phyloP scores from a whole-genome alignment of 352 stramenopile genomes.

The Phytophthora kernoviae region DNA sequence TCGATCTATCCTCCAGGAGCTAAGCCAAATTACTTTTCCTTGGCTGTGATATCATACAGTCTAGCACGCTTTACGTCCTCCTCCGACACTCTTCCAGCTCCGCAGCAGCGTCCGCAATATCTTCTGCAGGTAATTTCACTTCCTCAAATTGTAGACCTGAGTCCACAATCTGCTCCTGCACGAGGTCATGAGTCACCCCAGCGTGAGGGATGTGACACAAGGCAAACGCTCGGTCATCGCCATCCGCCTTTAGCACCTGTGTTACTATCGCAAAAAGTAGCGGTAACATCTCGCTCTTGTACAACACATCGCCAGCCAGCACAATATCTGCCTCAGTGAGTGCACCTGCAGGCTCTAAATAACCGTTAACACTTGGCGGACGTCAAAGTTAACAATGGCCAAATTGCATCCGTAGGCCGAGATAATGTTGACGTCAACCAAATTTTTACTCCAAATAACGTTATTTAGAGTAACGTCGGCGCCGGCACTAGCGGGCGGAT shows the following conservation, averaged over 20 bases:
- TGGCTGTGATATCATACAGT: slow-evolving; percentile 60
- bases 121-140: slow-evolving; percentile 32
- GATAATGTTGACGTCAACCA: too few relatives aligned
- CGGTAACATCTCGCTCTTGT: slow-evolving; percentile 70
- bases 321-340: slow-evolving; percentile 52
- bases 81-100: slow-evolving; percentile 55
- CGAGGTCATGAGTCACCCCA: slow-evolving; percentile 64
- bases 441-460: too few relatives aligned
- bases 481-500: too few relatives aligned
- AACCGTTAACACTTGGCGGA: too few relatives aligned
- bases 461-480: too few relatives aligned
- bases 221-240: slow-evolving; percentile 37
- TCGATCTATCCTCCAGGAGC: too few relatives aligned
- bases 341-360: too few relatives aligned
- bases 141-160: slow-evolving; percentile 49
- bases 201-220: slow-evolving; percentile 79
- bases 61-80: slow-evolving; percentile 60
- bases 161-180: slow-evolving; percentile 47
- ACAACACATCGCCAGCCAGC: slow-evolving; percentile 78
- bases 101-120: slow-evolving; percentile 16
- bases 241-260: slow-evolving; percentile 29
- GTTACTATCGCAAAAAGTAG: slow-evolving; percentile 70
- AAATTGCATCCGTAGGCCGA: too few relatives aligned
- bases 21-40: slow-evolving; percentile 16
- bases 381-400: too few relatives aligned